These are phyloP conservation scores for Sphaerulina vaccinii DNA, from an alignment of 2,329 filamentous ascomycete genomes.

Conservation along the genomic window DNA sequence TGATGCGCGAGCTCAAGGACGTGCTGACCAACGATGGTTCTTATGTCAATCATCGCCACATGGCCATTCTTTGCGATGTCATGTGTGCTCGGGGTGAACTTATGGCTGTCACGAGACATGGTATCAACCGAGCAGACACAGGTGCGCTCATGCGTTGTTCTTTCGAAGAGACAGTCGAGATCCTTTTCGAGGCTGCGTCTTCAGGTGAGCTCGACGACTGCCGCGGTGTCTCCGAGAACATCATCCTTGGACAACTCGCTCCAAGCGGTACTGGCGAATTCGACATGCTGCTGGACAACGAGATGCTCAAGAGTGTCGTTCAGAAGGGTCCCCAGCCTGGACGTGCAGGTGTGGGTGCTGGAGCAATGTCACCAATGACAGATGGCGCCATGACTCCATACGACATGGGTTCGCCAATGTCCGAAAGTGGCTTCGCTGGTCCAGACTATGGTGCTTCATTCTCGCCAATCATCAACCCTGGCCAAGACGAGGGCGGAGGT, in stretches of 20 bases:
- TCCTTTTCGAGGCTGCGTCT: constrained; percentile 90
- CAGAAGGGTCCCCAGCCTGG: constrained; percentile 52
- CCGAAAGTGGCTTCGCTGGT: constrained; percentile 61
- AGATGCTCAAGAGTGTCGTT: constrained; percentile 95
- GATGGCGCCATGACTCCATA: constrained; percentile 89
- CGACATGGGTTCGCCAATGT: constrained; percentile 66
- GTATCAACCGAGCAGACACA: constrained; percentile 97
- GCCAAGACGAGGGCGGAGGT: constrained; percentile 55
- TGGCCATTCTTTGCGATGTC: constrained; percentile 91
- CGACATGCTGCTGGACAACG: constrained; percentile 87
- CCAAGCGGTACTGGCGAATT: constrained; percentile 97
- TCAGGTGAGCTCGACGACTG: constrained; percentile 96
- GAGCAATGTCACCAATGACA: constrained; percentile 63
- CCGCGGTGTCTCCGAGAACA: constrained; percentile 95
- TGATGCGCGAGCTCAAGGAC: constrained; percentile 84
- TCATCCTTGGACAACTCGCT: constrained; percentile 96
- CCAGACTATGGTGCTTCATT: constrained; percentile 61
- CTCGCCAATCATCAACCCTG: constrained; percentile 71
- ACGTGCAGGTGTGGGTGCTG: constrained; percentile 71
- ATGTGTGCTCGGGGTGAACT: constrained; percentile 95
- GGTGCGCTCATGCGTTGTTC: constrained; percentile 99
- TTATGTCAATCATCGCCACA: constrained; percentile 97
- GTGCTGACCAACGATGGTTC: constrained; percentile 98
- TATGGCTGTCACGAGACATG: constrained; percentile 95
- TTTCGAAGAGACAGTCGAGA: constrained; percentile 98